A percentile compares a stretch with the other conserved stretches of the same genome.
phyloP scores from a whole-genome alignment of 164 flowering plant species.

The Berberis vulgaris region DNA sequence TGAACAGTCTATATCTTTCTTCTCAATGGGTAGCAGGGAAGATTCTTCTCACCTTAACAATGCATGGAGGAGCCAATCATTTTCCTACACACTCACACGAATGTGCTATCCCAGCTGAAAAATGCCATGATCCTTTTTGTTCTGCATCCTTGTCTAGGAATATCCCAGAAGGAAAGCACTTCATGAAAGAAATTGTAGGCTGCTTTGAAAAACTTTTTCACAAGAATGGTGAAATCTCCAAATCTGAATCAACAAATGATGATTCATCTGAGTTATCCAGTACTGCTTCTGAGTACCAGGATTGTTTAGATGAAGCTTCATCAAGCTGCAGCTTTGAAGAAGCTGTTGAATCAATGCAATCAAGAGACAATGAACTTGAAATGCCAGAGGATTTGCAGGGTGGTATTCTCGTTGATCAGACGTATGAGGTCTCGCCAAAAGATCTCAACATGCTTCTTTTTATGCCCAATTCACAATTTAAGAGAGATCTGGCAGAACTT shows the following conservation, averaged over 20 bases:
- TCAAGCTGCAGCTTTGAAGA: conserved; percentile 42
- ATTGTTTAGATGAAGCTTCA: conserved; percentile 25
- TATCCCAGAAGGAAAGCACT: conserved; percentile 39
- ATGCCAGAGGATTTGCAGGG: conserved; percentile 60
- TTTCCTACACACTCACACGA: conserved; percentile 17
- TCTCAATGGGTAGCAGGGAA: conserved; percentile 39
- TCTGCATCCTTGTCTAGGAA: conserved; percentile 20
- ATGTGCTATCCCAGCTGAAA: conserved; percentile 10
- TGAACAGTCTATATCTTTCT: not conserved
- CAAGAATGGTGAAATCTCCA: conserved; percentile 35
- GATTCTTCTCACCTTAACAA: conserved; percentile 50
- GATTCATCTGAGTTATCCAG: conserved; percentile 39
- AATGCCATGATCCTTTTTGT: conserved; percentile 14
- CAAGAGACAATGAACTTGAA: conserved; percentile 26
- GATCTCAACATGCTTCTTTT: conserved; percentile 52
- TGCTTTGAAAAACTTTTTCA: conserved; percentile 48
- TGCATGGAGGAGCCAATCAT: conserved; percentile 36
- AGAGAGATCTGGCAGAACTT: conserved; percentile 45
- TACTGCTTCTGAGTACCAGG: conserved; percentile 41
- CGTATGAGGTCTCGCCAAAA: conserved; percentile 28
- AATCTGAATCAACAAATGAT: conserved; percentile 18
- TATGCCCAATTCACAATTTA: conserved; percentile 57
- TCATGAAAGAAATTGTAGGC: conserved; percentile 36
- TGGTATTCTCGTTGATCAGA: conserved; percentile 58
- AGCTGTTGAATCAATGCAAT: conserved; percentile 38